These are phyloP conservation scores for Hypoxylon sp. DNA, from an alignment of 2,329 filamentous ascomycete species.

Conservation along the genomic window DNA sequence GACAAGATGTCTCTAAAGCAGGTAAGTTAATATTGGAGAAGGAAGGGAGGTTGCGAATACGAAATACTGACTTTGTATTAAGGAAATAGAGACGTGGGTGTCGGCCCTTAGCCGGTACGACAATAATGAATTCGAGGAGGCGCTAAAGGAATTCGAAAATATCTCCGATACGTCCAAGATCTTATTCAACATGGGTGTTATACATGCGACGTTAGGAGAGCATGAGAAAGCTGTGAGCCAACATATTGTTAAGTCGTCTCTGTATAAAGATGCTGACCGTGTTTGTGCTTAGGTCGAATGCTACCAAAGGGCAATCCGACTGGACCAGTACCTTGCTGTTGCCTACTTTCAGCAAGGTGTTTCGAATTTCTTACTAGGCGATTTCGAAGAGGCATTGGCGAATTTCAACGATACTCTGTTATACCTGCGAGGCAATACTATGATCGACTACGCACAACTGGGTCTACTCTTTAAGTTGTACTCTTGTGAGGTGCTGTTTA, in stretches of 20 bases:
- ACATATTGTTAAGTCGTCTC: neutral
- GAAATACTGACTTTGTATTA: constrained; percentile 31
- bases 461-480: constrained; percentile 96
- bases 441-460: constrained; percentile 97
- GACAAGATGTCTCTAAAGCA: constrained; percentile 56
- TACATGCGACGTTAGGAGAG: constrained; percentile 95
- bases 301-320: constrained; percentile 89
- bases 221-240: constrained; percentile 91
- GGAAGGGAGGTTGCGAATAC: neutral
- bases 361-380: constrained; percentile 95
- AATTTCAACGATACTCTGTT: constrained; percentile 99
- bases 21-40: constrained; percentile 42
- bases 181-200: constrained; percentile 97
- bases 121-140: constrained; percentile 96
- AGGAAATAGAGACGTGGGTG: constrained; percentile 99
- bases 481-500: constrained; percentile 98
- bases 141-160: constrained; percentile 84
- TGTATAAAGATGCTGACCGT: constrained; percentile 42
- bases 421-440: constrained; percentile 94
- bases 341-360: constrained; percentile 99
- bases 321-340: constrained; percentile 96
- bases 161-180: constrained; percentile 98
- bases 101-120: constrained; percentile 92
- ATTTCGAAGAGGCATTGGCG: constrained; percentile 96
- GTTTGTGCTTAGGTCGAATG: constrained; percentile 79